phyloP scores from a whole-genome alignment of 192 early-diverging fungal genomes.

The Entomortierella beljakovae region DNA sequence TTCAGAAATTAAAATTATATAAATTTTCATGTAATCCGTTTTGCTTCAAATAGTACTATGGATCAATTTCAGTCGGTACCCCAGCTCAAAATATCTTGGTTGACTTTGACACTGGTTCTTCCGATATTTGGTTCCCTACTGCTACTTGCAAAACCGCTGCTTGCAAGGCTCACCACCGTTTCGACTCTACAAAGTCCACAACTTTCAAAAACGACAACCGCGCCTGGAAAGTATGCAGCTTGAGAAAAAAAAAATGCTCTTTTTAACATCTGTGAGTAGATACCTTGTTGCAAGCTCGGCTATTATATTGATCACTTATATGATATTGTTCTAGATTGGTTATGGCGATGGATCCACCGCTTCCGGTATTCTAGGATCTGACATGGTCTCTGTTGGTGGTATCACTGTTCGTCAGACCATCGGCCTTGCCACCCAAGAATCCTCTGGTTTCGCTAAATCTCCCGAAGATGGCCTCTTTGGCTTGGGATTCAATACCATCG shows the following conservation, averaged over 20 bases:
- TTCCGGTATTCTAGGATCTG: slow-evolving; percentile 49
- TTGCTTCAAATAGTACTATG: slow-evolving; percentile 7
- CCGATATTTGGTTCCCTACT: slow-evolving; percentile 67
- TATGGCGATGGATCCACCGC: slow-evolving; percentile 70
- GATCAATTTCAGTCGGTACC: slow-evolving; percentile 61
- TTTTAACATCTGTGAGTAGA: too few relatives aligned
- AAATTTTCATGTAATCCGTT: background rate
- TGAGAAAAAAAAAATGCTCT: too few relatives aligned
- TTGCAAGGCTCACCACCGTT: slow-evolving; percentile 58
- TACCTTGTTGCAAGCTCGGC: too few relatives aligned
- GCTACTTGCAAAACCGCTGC: slow-evolving; percentile 56
- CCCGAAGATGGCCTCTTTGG: slow-evolving; percentile 72
- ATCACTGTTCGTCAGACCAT: slow-evolving; percentile 67
- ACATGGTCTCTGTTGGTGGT: slow-evolving; percentile 68
- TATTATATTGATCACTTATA: too few relatives aligned
- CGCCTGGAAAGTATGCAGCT: slow-evolving; percentile 63
- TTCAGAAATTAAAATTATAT: background rate
- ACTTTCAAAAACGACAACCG: slow-evolving; percentile 65
- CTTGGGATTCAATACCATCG: slow-evolving; percentile 63
- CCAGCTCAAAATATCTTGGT: slow-evolving; percentile 69
- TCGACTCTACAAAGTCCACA: slow-evolving; percentile 56
- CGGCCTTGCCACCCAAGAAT: slow-evolving; percentile 66
- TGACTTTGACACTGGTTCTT: slow-evolving; percentile 55
- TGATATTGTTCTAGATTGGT: too few relatives aligned
- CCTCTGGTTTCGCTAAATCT: slow-evolving; percentile 60